phyloP scores from a whole-genome alignment of 495 filamentous ascomycete genomes.

The Penicillium egyptiacum region DNA sequence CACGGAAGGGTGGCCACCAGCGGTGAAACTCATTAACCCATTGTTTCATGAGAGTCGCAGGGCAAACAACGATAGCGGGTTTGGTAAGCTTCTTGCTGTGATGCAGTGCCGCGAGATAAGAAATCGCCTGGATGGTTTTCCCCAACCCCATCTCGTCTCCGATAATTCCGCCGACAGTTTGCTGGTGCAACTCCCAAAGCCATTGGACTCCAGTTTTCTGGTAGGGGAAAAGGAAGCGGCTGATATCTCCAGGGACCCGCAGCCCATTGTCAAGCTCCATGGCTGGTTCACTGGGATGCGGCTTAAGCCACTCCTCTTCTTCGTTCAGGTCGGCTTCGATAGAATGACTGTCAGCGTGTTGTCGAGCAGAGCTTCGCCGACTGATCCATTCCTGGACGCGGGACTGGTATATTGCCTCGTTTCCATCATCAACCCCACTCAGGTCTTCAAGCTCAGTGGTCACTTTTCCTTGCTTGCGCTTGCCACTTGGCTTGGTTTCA shows the following conservation, averaged over 20 bases:
- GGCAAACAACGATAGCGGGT: conserved; percentile 85
- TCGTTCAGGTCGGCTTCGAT: conserved; percentile 26
- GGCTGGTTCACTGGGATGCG: conserved; percentile 77
- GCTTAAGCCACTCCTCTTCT: conserved; percentile 76
- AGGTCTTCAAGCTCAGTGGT: conserved; percentile 63
- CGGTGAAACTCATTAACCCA: conserved; percentile 98
- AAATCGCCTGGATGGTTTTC: conserved; percentile 92
- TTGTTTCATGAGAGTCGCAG: conserved; percentile 90
- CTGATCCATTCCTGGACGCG: conserved; percentile 73
- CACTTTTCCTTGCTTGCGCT: conserved; percentile 40
- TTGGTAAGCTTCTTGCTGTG: conserved; percentile 81
- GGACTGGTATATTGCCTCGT: conserved; percentile 79
- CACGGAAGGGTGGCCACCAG: conserved; percentile 95
- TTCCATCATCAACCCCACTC: conserved; percentile 82
- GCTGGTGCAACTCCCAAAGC: conserved; percentile 89
- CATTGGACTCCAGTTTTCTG: conserved; percentile 95
- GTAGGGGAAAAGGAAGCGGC: conserved; percentile 86
- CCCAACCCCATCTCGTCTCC: conserved; percentile 98
- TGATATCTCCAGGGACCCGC: conserved; percentile 86
- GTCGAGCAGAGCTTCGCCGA: conserved; percentile 65
- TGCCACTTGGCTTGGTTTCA: conserved; percentile 33
- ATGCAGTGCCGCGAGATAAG: conserved; percentile 86
- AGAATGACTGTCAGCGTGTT: conserved; percentile 37
- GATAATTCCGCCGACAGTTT: conserved; percentile 89
- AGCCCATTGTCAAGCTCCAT: conserved; percentile 70